Percentiles rank a stretch among this genome's conserved stretches.
Conservation (phyloP, 2,329 filamentous ascomycete genomes). For the Pseudogymnoascus sp. region DNA sequence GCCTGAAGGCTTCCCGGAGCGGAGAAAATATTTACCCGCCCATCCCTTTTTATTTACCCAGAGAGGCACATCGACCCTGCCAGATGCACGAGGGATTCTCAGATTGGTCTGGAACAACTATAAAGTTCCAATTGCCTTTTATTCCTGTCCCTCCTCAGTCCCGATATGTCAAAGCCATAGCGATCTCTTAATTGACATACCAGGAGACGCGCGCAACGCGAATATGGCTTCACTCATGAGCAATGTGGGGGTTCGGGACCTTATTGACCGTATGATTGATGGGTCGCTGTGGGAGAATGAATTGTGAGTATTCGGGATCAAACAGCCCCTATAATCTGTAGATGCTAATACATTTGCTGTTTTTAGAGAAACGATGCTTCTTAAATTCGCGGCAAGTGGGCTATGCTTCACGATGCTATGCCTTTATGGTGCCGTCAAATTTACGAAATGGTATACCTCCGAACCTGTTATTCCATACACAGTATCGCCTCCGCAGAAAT, state of each 20-base stretch:
- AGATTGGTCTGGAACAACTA: not conserved
- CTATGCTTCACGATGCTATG: slow-evolving; percentile 11
- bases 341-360: not conserved
- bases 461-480: slow-evolving; percentile 45
- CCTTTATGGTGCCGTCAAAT: slow-evolving; percentile 19
- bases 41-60: slow-evolving; percentile 8
- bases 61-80: not conserved
- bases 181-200: not conserved
- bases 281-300: slow-evolving; percentile 4
- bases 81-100: not conserved
- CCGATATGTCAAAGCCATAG: slow-evolving; percentile 3
- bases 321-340: not conserved
- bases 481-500: slow-evolving; percentile 52
- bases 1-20: not conserved
- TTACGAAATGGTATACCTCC: slow-evolving; percentile 18
- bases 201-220: not conserved
- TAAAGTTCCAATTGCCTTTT: slow-evolving; percentile 2
- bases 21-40: slow-evolving; percentile 5
- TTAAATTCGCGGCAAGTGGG: not conserved
- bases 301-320: not conserved
- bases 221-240: not conserved
- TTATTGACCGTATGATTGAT: not conserved
- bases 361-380: not conserved
- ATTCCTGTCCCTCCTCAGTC: not conserved
- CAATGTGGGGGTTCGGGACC: not conserved